Conservation (phyloP, 345 rosid species). For the Draba incana region DNA sequence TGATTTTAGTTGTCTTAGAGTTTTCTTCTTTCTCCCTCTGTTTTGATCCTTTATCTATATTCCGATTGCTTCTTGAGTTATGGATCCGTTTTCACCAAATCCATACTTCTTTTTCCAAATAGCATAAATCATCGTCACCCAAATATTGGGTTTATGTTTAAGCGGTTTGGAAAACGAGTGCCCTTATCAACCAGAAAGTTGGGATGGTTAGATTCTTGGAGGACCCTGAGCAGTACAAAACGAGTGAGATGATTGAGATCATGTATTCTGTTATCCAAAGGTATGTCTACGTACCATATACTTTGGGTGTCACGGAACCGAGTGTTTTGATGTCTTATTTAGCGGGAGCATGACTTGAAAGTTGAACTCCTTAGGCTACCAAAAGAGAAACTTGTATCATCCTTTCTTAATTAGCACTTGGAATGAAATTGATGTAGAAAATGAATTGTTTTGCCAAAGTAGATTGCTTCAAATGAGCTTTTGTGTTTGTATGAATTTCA, state of each 20-base stretch:
- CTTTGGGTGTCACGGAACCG: slow-evolving; percentile 12
- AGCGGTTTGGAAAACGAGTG: no score
- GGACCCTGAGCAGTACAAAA: slow-evolving; percentile 97
- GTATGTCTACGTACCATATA: slow-evolving; percentile 55
- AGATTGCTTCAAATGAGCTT: background rate
- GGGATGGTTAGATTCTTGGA: slow-evolving; percentile 99
- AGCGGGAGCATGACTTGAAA: no score
- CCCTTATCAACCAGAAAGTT: slow-evolving; percentile 95
- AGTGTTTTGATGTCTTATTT: slow-evolving; percentile 1
- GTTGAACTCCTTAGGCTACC: no score
- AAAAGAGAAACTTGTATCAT: no score
- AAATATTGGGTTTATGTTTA: no score
- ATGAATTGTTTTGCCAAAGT: slow-evolving; percentile 6
- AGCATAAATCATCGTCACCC: no score
- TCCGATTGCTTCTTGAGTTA: no score
- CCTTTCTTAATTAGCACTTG: slow-evolving; percentile 1
- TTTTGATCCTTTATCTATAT: no score
- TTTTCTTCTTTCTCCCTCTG: no score
- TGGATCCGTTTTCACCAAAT: no score
- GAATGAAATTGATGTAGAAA: slow-evolving; percentile 8
- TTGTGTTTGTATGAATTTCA: slow-evolving; percentile 37
- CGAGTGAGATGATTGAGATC: slow-evolving; percentile 79
- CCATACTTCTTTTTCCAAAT: no score
- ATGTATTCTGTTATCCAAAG: slow-evolving; percentile 88
- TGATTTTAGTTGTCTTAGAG: no score